Base-by-base conservation (phyloP, 768 basidiomycete genomes). In the Tricholoma flavovirens region DNA sequence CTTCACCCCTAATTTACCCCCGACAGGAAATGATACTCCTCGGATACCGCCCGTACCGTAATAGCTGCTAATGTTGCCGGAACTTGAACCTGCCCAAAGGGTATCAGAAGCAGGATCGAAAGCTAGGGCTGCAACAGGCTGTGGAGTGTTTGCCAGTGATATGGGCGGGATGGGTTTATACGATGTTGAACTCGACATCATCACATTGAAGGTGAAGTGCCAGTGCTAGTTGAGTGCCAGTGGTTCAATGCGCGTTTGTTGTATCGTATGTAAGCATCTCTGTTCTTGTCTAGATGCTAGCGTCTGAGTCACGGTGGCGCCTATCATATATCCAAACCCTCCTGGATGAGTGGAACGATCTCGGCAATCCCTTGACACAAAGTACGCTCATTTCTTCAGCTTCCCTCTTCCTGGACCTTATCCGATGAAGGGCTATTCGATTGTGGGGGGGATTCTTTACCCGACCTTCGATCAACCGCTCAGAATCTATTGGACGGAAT, bases 21-120 rank as follows among this genome's bases (percentile, higher is more conserved):
- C 88, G 32, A 88, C 85, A 24, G 79, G 86, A 66, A 88, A 93
- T 19, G 79, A 80, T 32, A 90, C 87, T 3, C 89, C 88, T 50
- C 84, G 82, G 49, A 82, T 65, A 14, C 84, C 86, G 49, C 77
- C 78, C 29, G 79, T 68, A 40, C 83, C 78, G 71, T 90, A 84
- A 66, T 86, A 81, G 1, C 88, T 86, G 38, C 78, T 68, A 58
- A 97, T 79, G 55, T 75, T 75, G 3, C 96, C 95, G 26, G 81
- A 72, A 56, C 84, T 82, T 8, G 82, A 78, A 29, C 94, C 95
- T 48, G 87, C 76, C 93, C 94, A 97, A 33, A 99, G 74, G 5
- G 87, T 83, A 69, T 98, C 94, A 0, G 92, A 90, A 19, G 89
- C 86, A 7, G 93, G 88, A 71, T 99, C 96, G 68, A 98, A 95